Evolutionary conservation across 352 stramenopile species (phyloP), one percentile per base, ranked within the genome.

Genomic region (Pythium dissotocum): DNA sequence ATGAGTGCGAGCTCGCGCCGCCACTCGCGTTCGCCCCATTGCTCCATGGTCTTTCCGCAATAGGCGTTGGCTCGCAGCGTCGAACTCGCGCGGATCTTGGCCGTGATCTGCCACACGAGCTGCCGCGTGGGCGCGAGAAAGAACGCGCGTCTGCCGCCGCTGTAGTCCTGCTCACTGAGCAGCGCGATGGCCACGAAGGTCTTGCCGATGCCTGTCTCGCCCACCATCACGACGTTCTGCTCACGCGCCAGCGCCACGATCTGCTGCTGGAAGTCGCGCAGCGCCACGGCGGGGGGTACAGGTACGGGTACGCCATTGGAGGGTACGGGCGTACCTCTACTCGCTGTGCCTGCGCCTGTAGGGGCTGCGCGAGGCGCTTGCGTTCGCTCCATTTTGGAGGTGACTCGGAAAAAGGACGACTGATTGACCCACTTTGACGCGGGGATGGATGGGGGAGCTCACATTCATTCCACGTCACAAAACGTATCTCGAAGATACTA

Each of bases 221-320:
- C 85, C 46, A 95, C 85, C 82, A 95, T 90, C 58, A 95, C 85
- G 30, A 95, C 82, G 62, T 95, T 95, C 63, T 78, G 72, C 65
- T 85, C 75, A 44, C 85, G 85, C 57, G 83, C 87, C 26, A 82
- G 67, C 77, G 85, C 80, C 59, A 95, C 65, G 32, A 93, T 71
- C 55, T 92, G 76, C 56, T 71, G 71, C 73, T 95, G 87, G 69
- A 93, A 95, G 36, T 61, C 66, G 58, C 87, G 87, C 46, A 95
- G 72, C 78, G 52, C 14, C 30, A 36, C 12, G 12, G 38, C 9
- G 18, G 53, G 26, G 49, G 28, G 52, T 26, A 10, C 48, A 4
- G 28, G 28, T 30, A 30, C 28, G 28, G 28, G 28, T 30, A 2
- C 28, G 28, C 28, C 28, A 30, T 14, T 14, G 35, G 35, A 42